Percentiles rank a stretch among this genome's conserved stretches.
Conservation (phyloP, 768 basidiomycete genomes). For the Mycena epipterygia region DNA sequence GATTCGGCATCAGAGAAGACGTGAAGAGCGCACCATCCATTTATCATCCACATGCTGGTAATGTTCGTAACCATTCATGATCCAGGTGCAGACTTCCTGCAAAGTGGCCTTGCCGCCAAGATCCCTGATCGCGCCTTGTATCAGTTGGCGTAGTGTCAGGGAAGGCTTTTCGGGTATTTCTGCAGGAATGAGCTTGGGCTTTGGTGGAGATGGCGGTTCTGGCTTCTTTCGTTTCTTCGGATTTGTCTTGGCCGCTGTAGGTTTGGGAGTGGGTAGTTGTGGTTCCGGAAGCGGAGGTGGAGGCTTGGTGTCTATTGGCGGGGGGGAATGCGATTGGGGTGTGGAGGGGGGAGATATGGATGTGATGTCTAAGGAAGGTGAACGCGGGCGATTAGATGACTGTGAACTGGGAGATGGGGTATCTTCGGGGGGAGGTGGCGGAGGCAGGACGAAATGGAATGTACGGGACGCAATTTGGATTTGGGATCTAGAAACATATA, state of each 20-base stretch:
- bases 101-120: conserved; percentile 90
- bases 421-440: conserved; percentile 83
- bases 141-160: conserved; percentile 92
- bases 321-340: conserved; percentile 81
- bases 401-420: conserved; percentile 85
- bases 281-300: conserved; percentile 59
- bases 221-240: conserved; percentile 84
- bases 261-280: conserved; percentile 74
- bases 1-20: conserved; percentile 21
- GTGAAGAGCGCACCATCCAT: conserved; percentile 83
- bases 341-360: conserved; percentile 88
- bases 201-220: conserved; percentile 57
- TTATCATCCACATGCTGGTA: conserved; percentile 89
- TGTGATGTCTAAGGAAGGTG: conserved; percentile 87
- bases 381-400: conserved; percentile 77
- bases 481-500: conserved; percentile 73
- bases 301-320: conserved; percentile 65
- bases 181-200: conserved; percentile 65
- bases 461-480: conserved; percentile 98
- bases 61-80: conserved; percentile 90
- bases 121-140: conserved; percentile 88
- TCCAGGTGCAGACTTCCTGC: conserved; percentile 94
- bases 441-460: conserved; percentile 97
- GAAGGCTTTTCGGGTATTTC: conserved; percentile 92
- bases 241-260: conserved; percentile 63